Evolutionary conservation across 208 protist species (phyloP), one percentile per base, ranked within the genome.

Genomic region (Endotrypanum monterogeii): DNA sequence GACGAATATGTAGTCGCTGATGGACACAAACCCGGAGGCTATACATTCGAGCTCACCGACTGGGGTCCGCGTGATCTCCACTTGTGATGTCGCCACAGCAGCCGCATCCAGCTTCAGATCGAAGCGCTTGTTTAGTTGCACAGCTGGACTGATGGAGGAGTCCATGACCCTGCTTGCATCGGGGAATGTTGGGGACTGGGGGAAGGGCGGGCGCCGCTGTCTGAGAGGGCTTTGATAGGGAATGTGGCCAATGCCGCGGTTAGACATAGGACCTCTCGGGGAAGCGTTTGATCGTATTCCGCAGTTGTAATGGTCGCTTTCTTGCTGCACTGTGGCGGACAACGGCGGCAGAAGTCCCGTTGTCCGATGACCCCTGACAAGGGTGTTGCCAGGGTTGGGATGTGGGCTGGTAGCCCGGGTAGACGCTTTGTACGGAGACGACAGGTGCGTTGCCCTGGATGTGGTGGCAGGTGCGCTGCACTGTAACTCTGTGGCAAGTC

Each of bases 21-120:
- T 20, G 0, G 62, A 73, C n/a, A 90, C 41, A 54, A 90, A 87
- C 66, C 74, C 79, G 8, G 79, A 80, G 0, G 73, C 74, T 1
- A 86, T 67, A 48, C 74, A 79, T 63, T 90, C 86, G 6, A 90
- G 66, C 66, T 85, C 72, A 25, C 86, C 86, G 1, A 6, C 48
- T 3, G 74, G 62, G 25, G 35, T 44, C 11, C 23, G 20, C 4
- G 12, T 6, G 28, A 14, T 41, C 20, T 74, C 67, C 39, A 74
- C 73, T 18, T 67, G 67, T 14, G 54, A 39, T 1, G 28, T 28
- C 18, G 52, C 8, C 28, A 56, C 18, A 7, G 41, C 48, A 4
- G 16, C 28, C 11, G 71, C 51, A 14, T 51, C 16, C 14, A 71
- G 44, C 54, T 71, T 54, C 62, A 16, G 14, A 2, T 66, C 48